phyloP scores from a whole-genome alignment of 2,329 filamentous ascomycete species.

The Colletotrichum eleusines region DNA sequence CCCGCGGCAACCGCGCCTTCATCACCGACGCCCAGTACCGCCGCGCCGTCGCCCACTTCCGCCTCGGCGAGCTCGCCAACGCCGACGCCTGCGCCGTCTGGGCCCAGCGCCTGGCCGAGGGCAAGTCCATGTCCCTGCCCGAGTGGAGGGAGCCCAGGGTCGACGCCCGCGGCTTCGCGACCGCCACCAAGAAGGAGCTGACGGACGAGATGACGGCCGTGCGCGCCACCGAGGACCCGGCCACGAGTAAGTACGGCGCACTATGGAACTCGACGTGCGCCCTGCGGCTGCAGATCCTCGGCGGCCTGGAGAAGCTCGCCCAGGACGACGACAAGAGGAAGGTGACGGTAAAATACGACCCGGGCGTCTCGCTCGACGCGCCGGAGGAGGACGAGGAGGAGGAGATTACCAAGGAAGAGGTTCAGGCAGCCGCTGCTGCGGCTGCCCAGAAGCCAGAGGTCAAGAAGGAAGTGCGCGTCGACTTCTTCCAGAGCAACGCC shows the following conservation, averaged over 20 bases:
- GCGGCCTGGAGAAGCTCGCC: conserved; percentile 58
- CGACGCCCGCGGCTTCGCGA: conserved; percentile 63
- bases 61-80: conserved; percentile 79
- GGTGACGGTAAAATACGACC: conserved; percentile 51
- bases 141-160: conserved; percentile 52
- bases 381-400: conserved; percentile 42
- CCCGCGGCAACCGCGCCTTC: conserved; percentile 79
- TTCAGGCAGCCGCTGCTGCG: conserved; percentile 17
- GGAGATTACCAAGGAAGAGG: conserved; percentile 44
- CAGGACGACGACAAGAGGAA: conserved; percentile 60
- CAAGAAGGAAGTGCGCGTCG: conserved; percentile 47
- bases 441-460: conserved; percentile 13
- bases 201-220: conserved; percentile 49
- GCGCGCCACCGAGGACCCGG: conserved; percentile 41
- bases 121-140: conserved; percentile 51
- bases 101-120: conserved; percentile 58
- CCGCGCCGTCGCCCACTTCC: conserved; percentile 79
- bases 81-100: conserved; percentile 77
- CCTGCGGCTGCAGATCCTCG: conserved; percentile 62
- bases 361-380: conserved; percentile 25
- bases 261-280: conserved; percentile 58
- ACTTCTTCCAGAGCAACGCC: conserved; percentile 52
- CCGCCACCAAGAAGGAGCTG: conserved; percentile 50
- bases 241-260: conserved; percentile 44
- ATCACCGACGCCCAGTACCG: conserved; percentile 87